A percentile compares a stretch with the other conserved stretches of the same genome.
Evolutionary conservation across 768 basidiomycete species (phyloP).

Genomic region (Dacryopinax primogenitus): DNA sequence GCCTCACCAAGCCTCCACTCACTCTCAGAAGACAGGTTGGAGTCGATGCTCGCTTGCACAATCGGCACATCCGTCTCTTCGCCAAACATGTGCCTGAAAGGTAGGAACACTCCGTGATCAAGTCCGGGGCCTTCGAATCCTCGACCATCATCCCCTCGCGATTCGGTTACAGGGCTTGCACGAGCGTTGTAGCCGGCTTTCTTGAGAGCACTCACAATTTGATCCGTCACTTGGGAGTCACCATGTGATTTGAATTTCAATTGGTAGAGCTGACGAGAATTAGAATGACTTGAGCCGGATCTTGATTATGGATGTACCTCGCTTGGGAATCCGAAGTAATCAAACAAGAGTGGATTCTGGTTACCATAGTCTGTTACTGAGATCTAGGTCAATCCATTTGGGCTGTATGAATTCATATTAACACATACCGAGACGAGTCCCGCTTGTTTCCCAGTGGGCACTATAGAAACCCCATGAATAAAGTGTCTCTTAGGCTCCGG

Average conservation of each 20-base stretch:
- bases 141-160: conserved; percentile 52
- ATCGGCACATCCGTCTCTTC: conserved; percentile 50
- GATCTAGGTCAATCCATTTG: neutral
- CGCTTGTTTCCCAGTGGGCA: conserved; percentile 65
- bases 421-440: conserved; percentile 42
- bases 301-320: conserved; percentile 19
- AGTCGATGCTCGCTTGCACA: conserved; percentile 56
- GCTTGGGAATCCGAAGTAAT: conserved; percentile 55
- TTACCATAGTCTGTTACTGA: conserved; percentile 66
- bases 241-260: conserved; percentile 58
- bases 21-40: conserved; percentile 42
- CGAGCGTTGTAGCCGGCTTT: conserved; percentile 45
- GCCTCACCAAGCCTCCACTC: conserved; percentile 58
- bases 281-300: neutral
- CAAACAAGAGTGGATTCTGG: conserved; percentile 60
- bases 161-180: conserved; percentile 37
- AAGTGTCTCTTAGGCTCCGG: neutral
- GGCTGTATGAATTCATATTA: neutral
- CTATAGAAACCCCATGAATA: conserved; percentile 19
- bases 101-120: conserved; percentile 71
- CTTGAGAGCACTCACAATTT: conserved; percentile 48
- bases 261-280: conserved; percentile 36
- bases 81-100: conserved; percentile 68
- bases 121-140: conserved; percentile 53
- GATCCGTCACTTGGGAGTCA: conserved; percentile 42